phyloP scores from a whole-genome alignment of 192 early-diverging fungal genomes.

The Backusella westeae region DNA sequence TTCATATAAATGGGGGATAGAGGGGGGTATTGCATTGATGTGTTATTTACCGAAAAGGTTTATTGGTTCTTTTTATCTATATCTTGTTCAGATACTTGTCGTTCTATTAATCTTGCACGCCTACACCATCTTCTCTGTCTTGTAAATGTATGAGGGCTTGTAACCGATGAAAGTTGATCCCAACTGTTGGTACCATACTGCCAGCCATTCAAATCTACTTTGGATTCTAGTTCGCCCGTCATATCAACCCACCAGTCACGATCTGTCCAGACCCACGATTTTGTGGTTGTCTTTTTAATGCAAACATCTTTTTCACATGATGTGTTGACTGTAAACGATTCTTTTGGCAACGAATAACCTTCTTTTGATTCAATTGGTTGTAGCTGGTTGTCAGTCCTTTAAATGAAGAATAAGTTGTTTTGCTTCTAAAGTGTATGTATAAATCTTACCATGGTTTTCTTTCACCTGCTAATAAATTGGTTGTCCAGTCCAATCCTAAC shows the following conservation, averaged over 20 bases:
- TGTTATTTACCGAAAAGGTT: background rate
- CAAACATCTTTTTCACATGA: background rate
- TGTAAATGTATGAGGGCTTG: conserved; percentile 43
- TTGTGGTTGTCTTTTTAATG: conserved; percentile 12
- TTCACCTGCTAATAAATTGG: conserved; percentile 51
- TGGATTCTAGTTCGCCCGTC: conserved; percentile 18
- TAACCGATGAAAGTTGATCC: conserved; percentile 41
- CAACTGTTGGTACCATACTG: conserved; percentile 52
- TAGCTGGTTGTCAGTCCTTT: conserved; percentile 51
- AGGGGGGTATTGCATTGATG: background rate
- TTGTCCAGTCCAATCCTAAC: conserved; percentile 54
- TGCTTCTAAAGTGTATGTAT: background rate
- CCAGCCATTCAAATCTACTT: conserved; percentile 51
- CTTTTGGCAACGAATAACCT: conserved; percentile 43
- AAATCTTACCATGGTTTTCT: conserved; percentile 15
- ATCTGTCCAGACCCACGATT: conserved; percentile 51
- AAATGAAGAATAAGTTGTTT: background rate
- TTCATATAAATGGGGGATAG: background rate
- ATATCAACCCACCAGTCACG: conserved; percentile 49
- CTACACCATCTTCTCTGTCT: conserved; percentile 50
- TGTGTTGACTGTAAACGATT: background rate
- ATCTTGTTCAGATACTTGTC: background rate
- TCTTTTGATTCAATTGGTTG: conserved; percentile 46
- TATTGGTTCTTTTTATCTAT: background rate
- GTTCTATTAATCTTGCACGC: conserved; percentile 46